A percentile compares a stretch with the other conserved stretches of the same genome.
phyloP scores from a whole-genome alignment of 179 eudicot species.

The Silene coronaria region DNA sequence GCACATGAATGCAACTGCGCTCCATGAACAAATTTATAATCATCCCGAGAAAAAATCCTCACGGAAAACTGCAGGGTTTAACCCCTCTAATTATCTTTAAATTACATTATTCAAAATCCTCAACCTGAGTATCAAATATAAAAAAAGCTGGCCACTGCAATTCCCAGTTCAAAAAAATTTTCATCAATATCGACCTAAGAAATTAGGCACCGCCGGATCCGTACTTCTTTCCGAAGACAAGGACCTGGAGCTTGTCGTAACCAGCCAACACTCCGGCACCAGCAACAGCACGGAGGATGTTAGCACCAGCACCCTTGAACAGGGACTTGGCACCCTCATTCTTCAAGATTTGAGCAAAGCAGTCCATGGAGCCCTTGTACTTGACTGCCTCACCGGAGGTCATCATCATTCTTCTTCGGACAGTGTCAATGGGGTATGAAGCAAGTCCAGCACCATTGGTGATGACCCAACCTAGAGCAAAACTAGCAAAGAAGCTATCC shows the following conservation, averaged over 20 bases:
- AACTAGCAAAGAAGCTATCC: conserved; percentile 79
- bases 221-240: conserved; percentile 64
- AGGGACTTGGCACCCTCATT: conserved; percentile 68
- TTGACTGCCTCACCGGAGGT: conserved; percentile 84
- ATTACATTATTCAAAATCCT: conserved; percentile 20
- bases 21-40: conserved; percentile 14
- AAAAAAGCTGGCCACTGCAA: conserved; percentile 17
- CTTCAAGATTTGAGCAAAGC: conserved; percentile 59
- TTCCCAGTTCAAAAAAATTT: conserved; percentile 14
- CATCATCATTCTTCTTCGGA: conserved; percentile 87
- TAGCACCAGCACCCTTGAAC: conserved; percentile 87
- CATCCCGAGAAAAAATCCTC: conserved; percentile 26
- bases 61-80: conserved; percentile 33
- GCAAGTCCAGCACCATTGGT: conserved; percentile 81
- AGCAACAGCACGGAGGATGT: conserved; percentile 73
- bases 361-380: conserved; percentile 71
- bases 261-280: conserved; percentile 87
- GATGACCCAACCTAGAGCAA: conserved; percentile 71
- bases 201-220: conserved; percentile 63
- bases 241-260: conserved; percentile 67
- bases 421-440: conserved; percentile 72
- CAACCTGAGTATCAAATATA: conserved; percentile 5
- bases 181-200: conserved; percentile 26
- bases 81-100: conserved; percentile 26
- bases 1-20: neutral